A percentile compares a stretch with the other conserved stretches of the same genome.
Conservation (phyloP, 345 rosid genomes). For the Aquilaria malaccensis region DNA sequence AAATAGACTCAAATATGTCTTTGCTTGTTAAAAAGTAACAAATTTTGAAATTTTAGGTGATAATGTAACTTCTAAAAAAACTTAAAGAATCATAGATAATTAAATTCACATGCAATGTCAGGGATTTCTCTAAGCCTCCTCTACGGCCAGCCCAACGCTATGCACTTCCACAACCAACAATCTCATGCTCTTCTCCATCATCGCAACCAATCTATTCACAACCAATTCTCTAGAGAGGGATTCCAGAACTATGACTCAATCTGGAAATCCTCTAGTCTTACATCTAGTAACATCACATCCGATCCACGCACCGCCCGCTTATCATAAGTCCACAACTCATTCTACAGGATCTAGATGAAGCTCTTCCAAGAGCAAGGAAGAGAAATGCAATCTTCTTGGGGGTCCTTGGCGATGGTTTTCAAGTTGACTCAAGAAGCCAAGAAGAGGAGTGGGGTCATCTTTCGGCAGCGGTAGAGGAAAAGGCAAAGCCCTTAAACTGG, state of each 20-base stretch:
- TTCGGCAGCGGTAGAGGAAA: conserved; percentile 9
- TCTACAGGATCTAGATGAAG: conserved; percentile 57
- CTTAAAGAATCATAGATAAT: too few species aligned
- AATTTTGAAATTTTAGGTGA: too few species aligned
- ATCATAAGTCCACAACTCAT: conserved; percentile 45
- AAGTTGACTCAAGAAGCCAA: conserved; percentile 41
- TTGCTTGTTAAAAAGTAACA: too few species aligned
- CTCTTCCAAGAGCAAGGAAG: conserved; percentile 44
- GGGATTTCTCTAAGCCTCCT: too few species aligned
- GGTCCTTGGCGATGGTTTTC: conserved; percentile 17
- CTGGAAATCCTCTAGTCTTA: conserved; percentile 58
- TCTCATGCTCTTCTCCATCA: too few species aligned
- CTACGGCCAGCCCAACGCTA: too few species aligned
- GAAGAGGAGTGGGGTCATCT: conserved; percentile 45
- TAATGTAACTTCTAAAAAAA: too few species aligned
- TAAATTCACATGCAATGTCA: too few species aligned
- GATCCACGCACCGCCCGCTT: conserved; percentile 83
- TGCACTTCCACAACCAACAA: too few species aligned
- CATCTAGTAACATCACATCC: conserved; percentile 63
- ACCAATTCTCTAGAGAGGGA: too few species aligned
- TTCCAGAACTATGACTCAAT: conserved; percentile 86
- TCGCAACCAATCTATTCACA: too few species aligned
- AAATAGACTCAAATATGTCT: too few species aligned
- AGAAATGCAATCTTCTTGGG: conserved; percentile 63
- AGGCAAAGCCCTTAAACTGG: conserved; percentile 8